These are phyloP conservation scores for Rhytidiadelphus loreus DNA, from an alignment of 225 moss, liverwort and hornwort species.

Conservation along the genomic window DNA sequence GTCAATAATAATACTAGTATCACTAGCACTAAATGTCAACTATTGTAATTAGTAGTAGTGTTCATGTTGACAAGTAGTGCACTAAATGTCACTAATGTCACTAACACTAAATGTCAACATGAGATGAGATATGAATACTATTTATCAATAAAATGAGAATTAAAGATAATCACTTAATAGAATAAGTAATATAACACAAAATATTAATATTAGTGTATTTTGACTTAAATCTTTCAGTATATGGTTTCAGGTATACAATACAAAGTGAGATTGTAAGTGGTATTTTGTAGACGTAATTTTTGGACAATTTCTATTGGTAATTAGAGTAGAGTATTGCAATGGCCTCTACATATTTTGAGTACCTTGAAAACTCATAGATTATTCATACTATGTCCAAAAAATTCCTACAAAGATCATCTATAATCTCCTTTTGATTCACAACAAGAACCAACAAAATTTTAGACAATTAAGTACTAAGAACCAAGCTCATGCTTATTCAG, in stretches of 20 bases:
- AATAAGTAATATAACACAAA: too few relatives aligned
- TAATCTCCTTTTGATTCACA: too few relatives aligned
- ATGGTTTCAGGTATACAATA: not conserved
- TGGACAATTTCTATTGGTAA: not conserved
- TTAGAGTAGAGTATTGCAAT: not conserved
- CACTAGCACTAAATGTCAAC: not conserved
- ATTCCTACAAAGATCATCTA: too few relatives aligned
- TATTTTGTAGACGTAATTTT: not conserved
- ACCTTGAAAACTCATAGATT: too few relatives aligned
- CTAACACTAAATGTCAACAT: not conserved
- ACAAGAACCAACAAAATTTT: too few relatives aligned
- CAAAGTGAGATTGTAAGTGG: not conserved
- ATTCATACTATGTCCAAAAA: too few relatives aligned
- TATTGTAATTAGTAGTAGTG: not conserved
- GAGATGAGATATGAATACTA: too few relatives aligned
- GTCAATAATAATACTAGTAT: not conserved
- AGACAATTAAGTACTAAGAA: too few relatives aligned
- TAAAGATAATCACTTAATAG: too few relatives aligned
- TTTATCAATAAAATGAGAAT: not conserved
- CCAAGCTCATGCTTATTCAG: too few relatives aligned
- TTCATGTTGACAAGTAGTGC: not conserved
- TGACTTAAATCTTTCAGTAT: not conserved
- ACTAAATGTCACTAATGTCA: not conserved
- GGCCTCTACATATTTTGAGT: too few relatives aligned
- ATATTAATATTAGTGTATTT: too few relatives aligned